Base-by-base conservation (phyloP, 129 eudicot species). In the Oenanthe sinensis region DNA sequence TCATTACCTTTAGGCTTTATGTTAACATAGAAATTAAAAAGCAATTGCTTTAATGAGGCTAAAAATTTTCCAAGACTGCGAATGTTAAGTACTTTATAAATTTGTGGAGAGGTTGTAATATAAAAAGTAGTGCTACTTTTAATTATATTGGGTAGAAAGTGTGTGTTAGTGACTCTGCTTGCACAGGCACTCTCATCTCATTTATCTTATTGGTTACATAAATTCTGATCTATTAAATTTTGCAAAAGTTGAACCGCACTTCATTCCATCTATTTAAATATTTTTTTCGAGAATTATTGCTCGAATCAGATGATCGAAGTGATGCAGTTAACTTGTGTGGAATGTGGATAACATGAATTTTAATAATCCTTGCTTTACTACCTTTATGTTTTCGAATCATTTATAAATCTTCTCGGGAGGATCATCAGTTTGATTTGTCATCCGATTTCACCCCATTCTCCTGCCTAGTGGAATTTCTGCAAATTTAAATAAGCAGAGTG, bases 101-200 rank as follows among this genome's bases (percentile, higher is more conserved):
- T 3, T 72, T 37, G 24, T 16, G 13, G 44, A 19, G 44, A 33
- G 15, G 6, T 33, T 26, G 74, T 15, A 13, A 2, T 10, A 30
- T 65, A 26, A 7, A 39, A 70, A 70, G 44, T 19, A 39, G 16
- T 70, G 46, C 42, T 7, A 37, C 46, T 70, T 70, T 36, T 33
- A 12, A 33, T 30, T 1, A 17, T 17, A 13, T 2, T 37, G 20
- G 40, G 4, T 3, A 72, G 5, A 72, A 43, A 72, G 54, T 72
- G 26, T 22, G 50, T 72, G 76, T 43, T 11, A 43, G 76, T 72
- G 76, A 72, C 14, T 72, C 33, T 72, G 75, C 40, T 28, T 65
- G 37, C 71, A 65, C 49, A 3, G 33, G 52, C 76, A 72, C 76
- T 72, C 46, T 43, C 74, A 69, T 30, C 42, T 30, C 13, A 69